Evolutionary conservation across 108 stramenopile genomes (phyloP).

Genomic region (Skeletonema tropicum): DNA sequence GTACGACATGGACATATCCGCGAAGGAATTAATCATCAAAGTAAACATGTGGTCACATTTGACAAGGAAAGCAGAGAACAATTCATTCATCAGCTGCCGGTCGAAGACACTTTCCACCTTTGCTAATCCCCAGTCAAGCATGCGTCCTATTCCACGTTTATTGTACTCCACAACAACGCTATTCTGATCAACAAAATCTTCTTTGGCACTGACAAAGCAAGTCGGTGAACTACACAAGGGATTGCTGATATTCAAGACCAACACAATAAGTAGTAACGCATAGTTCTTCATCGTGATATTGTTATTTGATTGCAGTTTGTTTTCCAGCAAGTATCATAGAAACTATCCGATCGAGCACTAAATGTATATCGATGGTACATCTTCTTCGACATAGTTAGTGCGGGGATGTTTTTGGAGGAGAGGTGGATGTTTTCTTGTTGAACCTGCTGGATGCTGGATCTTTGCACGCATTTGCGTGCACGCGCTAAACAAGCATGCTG

Average conservation of each 20-base stretch:
- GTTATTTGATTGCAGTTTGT: no score
- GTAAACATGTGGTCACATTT: constrained; percentile 32
- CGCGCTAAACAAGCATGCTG: no score
- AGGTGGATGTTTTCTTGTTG: no score
- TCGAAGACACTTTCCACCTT: constrained; percentile 33
- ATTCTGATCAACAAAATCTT: not conserved
- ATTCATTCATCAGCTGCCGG: constrained; percentile 17
- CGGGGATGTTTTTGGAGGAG: no score
- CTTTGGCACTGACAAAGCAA: not conserved
- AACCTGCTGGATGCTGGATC: no score
- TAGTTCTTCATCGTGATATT: not conserved
- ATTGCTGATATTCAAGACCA: not conserved
- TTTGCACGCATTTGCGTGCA: no score
- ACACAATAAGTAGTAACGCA: not conserved
- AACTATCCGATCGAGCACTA: no score
- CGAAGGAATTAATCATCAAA: constrained; percentile 35
- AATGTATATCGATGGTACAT: no score
- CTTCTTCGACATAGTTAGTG: no score
- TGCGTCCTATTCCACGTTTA: constrained; percentile 17
- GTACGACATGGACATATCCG: constrained; percentile 26
- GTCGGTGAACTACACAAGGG: not conserved
- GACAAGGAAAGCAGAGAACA: constrained; percentile 31
- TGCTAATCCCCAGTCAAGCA: constrained; percentile 42
- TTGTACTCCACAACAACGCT: constrained; percentile 21
- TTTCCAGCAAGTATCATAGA: no score